Percentiles rank a stretch among this genome's conserved stretches.
Conservation (phyloP, 768 basidiomycete genomes). For the Boletus vinaceobasis region DNA sequence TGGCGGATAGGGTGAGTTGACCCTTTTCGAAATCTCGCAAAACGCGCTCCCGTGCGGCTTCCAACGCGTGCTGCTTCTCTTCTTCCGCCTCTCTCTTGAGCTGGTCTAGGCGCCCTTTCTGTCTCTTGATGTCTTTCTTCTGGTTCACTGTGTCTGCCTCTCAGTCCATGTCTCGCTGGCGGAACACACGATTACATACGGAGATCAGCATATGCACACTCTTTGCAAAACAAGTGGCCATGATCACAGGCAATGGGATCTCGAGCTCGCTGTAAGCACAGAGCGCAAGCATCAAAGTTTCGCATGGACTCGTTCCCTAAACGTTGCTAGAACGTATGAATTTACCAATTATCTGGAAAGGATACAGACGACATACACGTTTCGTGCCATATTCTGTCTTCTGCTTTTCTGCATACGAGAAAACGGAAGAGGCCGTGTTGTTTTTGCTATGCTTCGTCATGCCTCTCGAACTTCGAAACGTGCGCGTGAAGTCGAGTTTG, state of each 20-base stretch:
- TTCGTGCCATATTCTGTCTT: conserved; percentile 79
- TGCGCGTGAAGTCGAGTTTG: neutral
- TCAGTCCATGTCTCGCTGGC: conserved; percentile 9
- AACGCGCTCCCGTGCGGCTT: conserved; percentile 84
- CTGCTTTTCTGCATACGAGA: conserved; percentile 87
- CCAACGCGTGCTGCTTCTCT: conserved; percentile 64
- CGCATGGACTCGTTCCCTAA: conserved; percentile 89
- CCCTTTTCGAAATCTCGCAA: conserved; percentile 86
- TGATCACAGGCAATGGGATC: conserved; percentile 80
- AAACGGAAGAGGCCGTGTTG: conserved; percentile 85
- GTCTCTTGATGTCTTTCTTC: conserved; percentile 90
- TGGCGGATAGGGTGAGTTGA: conserved; percentile 66
- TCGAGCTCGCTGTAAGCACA: conserved; percentile 80
- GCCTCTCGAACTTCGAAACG: neutral
- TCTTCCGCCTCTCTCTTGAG: conserved; percentile 78
- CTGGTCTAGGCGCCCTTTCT: conserved; percentile 73
- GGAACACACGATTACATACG: conserved; percentile 41
- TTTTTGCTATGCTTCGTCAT: conserved; percentile 93
- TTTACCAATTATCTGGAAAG: neutral
- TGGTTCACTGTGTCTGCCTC: conserved; percentile 60
- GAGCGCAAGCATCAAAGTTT: conserved; percentile 83
- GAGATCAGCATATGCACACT: conserved; percentile 86
- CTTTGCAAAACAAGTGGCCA: conserved; percentile 95
- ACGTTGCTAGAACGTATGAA: conserved; percentile 28
- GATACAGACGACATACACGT: conserved; percentile 42